Evolutionary conservation across 1,284 basidiomycete genomes (phyloP), one percentile per base, ranked within the genome.

Genomic region (Leccinum pachyderme): DNA sequence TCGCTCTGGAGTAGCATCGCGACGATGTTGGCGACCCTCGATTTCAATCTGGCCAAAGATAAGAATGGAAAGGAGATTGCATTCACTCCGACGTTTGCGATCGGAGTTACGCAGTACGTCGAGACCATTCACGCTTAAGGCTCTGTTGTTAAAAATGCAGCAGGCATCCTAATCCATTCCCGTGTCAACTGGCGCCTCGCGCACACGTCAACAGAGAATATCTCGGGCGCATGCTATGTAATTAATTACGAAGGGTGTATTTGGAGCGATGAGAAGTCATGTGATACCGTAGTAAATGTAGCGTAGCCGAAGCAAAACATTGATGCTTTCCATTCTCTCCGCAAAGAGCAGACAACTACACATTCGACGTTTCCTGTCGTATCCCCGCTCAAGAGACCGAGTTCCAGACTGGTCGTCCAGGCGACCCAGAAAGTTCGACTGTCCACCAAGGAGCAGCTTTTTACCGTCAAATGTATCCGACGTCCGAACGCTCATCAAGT

Each of bases 1-100:
- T 63, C 63, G 11, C 0, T 67, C 29, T 67, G 63, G 63, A 55
- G 44, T 13, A 43, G 46, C 2, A 54, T 65, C 4, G 65, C 13
- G 18, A 59, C 56, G 7, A 60, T 66, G 53, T 47, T 66, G 1
- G 58, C 61, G 6, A 63, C 56, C 5, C 58, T 63, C 11, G 49
- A 63, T 22, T 57, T 62, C 29, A 29, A 50, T 33, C 24, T 31
- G 5, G 55, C 58, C 7, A 62, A 32, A 27, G 63, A 65, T n/a
- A 37, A 37, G 2, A 13, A 63, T 22, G 63, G 63, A 2, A 47
- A 55, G 0, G 56, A 63, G 5, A 39, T 63, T 32, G 9, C 5
- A 5, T 57, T 61, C 25, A 49, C 51, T 44, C 41, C 54, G 5
- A 53, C 35, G 5, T 62, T 56, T 33, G 39, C 39, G 12, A 61